Evolutionary conservation across 2,329 filamentous ascomycete species (phyloP), one percentile per base, ranked within the genome.

Genomic region (Fusarium torreyae): DNA sequence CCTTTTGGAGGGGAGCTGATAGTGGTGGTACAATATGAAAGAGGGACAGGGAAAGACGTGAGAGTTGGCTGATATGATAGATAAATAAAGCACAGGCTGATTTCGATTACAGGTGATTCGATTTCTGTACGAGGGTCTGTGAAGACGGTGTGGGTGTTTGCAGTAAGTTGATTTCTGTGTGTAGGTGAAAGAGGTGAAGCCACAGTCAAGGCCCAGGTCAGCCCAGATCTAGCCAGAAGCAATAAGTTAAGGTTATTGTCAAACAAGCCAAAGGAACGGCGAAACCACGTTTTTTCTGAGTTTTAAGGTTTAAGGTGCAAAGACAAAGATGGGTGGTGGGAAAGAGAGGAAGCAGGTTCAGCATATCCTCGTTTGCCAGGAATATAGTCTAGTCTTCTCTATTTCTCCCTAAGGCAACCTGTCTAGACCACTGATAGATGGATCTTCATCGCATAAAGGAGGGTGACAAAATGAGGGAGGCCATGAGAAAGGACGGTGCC

Each of bases 191-290:
- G 52, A 69, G 69, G 56, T 71, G 65, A 69, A 62, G 68, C 67
- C 70, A 68, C 63, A 64, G 46, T 57, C 51, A 65, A 63, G 65
- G 56, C 63, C 38, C 45, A 66, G 60, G 67, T 45, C 70, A 74
- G 69, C 63, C 69, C 68, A 70, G 68, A 57, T 70, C 52, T 51
- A 59, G 63, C 64, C 66, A 59, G 46, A 72, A 63, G 64, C 40
- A 58, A 64, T 57, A 64, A 57, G 51, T 63, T 73, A 74, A 74
- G 71, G 70, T 70, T 74, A 70, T 54, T 49, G 61, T 57, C 66
- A 66, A 63, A 63, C 68, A 65, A 70, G 34, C 40, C 15, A 54
- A 60, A 31, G 63, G 57, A 73, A 68, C 63, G 55, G 63, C 54
- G 58, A 66, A 51, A 57, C 65, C 62, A 63, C 57, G 59, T 68